phyloP scores from a whole-genome alignment of 1,284 basidiomycete genomes.

The Boletellus sp. region DNA sequence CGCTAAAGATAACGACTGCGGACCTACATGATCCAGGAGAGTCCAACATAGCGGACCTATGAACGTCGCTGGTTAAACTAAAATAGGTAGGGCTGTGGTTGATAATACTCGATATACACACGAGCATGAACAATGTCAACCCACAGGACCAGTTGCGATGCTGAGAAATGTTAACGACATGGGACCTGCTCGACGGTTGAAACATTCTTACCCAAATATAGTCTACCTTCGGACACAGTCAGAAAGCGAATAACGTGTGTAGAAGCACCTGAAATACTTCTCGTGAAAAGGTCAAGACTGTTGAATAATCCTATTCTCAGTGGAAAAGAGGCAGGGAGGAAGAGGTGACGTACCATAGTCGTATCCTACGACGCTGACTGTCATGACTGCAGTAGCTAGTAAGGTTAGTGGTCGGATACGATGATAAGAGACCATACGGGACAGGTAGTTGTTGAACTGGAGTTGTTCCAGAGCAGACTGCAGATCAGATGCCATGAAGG shows the following conservation, averaged over 20 bases:
- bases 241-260: neutral
- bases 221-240: constrained; percentile 1
- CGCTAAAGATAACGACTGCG: neutral
- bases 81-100: no score
- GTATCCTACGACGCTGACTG: no score
- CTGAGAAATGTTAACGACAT: neutral
- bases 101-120: constrained; percentile 1
- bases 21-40: constrained; percentile 13
- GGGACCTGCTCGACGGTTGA: neutral
- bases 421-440: no score
- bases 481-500: no score
- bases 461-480: no score
- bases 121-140: constrained; percentile 10
- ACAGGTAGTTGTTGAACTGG: no score
- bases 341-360: no score
- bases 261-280: neutral
- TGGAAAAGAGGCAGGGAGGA: no score
- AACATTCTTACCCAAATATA: constrained; percentile 13
- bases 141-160: constrained; percentile 10
- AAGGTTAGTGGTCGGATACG: no score
- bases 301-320: no score
- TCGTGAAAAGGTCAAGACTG: constrained; percentile 9
- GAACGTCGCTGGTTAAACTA: neutral
- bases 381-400: no score
- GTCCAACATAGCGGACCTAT: constrained; percentile 15